Conservation (phyloP, 78 protist species). For the Cavenderia fasciculata region DNA sequence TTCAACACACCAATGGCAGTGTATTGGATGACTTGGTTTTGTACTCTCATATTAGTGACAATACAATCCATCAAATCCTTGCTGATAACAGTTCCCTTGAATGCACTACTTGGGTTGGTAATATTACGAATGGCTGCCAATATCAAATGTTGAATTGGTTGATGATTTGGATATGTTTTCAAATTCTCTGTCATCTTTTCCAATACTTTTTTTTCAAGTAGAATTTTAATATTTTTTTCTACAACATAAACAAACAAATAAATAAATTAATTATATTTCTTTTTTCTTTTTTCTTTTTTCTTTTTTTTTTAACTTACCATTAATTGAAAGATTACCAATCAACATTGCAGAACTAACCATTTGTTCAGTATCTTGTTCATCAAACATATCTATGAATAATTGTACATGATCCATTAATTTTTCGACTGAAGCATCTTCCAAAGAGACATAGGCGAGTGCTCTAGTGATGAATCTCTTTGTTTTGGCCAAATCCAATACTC, state of each 20-base stretch:
- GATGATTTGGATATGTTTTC: constrained; percentile 58
- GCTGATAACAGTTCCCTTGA: constrained; percentile 14
- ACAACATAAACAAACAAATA: no score
- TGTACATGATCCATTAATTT: constrained; percentile 14
- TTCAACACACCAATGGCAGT: constrained; percentile 28
- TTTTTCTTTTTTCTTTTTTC: no score
- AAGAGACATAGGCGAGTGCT: constrained; percentile 37
- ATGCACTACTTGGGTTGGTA: neutral
- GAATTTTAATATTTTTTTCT: neutral
- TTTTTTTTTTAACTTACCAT: no score
- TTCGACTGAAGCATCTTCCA: constrained; percentile 13
- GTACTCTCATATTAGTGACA: constrained; percentile 25
- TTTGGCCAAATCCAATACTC: constrained; percentile 14
- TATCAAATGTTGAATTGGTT: constrained; percentile 58
- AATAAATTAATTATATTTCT: no score
- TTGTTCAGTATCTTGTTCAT: constrained; percentile 19
- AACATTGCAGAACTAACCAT: constrained; percentile 39
- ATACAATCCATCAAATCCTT: constrained; percentile 1
- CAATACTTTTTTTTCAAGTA: neutral
- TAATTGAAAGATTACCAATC: constrained; percentile 47
- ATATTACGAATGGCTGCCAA: constrained; percentile 17
- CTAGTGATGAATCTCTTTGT: constrained; percentile 29
- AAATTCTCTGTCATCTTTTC: neutral
- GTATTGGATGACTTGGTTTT: constrained; percentile 64
- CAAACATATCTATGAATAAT: constrained; percentile 21